Base-by-base conservation (phyloP, 805 yeast species). In the Metschnikowia gelsemii region DNA sequence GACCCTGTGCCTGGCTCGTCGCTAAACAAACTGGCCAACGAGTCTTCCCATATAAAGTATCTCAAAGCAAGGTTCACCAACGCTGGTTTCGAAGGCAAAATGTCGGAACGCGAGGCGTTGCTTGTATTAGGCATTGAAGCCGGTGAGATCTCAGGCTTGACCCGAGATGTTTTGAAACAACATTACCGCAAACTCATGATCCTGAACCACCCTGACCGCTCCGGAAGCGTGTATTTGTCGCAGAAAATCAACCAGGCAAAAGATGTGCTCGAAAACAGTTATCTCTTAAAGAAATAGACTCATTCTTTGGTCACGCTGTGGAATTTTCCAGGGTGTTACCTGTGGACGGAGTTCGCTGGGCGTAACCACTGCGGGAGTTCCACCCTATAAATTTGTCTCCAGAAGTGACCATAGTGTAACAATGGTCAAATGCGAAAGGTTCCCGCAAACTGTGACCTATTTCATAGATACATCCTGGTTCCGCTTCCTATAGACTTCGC, bases 71-170 rank as follows among this genome's bases (percentile, higher is more conserved):
- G 53, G 5, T 59, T 53, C 36, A 51, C 57, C 11, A 50, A 48
- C 31, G 40, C 54, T 8, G 69, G 70, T 2, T 70, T 70, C 35
- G 50, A 47, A 13, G 54, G 51, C 19, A 63, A 61, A 26, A 69
- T 70, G 73, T 66, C 73, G 1, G 75, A 70, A 43, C 62, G 62
- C 38, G 75, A 70, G 46, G 75, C 75, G 5, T 54, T 70, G 8
- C 47, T 59, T 23, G 55, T 68, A 2, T 45, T 70, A 51, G 75
- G 75, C 1, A 68, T 70, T 5, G 67, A 67, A 39, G 72, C 69
- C 7, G 59, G 57, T 32, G 73, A 68, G 25, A 70, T 70, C 29
- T 27, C 55, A 18, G 21, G 37, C 13, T 47, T 67, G 21, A 55
- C 59, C 19, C 45, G 51, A 32, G 55, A 59, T 40, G 35, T 50